Conservation (phyloP, 192 early-diverging fungal genomes). For the Coemansia sp. region DNA sequence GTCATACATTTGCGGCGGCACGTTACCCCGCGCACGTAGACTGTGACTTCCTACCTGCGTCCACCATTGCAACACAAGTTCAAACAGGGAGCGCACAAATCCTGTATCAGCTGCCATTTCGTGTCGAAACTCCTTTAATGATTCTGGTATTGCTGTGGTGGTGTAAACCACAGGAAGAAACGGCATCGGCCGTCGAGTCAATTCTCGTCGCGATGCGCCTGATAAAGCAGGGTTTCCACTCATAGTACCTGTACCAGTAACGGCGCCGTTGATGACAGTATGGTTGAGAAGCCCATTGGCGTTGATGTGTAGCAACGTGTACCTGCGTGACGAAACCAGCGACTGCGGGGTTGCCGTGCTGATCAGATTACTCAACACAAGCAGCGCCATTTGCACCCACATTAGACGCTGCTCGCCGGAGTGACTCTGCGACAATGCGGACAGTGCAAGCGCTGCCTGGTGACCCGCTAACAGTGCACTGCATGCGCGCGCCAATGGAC, state of each 20-base stretch:
- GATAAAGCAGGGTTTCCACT: not conserved
- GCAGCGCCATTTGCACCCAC: constrained; percentile 47
- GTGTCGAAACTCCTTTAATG: constrained; percentile 27
- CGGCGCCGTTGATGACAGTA: constrained; percentile 3
- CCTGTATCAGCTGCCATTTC: constrained; percentile 15
- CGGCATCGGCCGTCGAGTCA: constrained; percentile 32
- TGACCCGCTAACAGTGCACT: constrained; percentile 30
- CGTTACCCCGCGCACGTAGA: constrained; percentile 12
- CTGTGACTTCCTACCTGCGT: constrained; percentile 16
- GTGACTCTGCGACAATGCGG: constrained; percentile 12
- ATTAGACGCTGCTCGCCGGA: constrained; percentile 30
- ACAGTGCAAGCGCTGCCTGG: constrained; percentile 19
- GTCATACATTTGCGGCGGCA: constrained; percentile 17
- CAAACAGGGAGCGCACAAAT: constrained; percentile 45
- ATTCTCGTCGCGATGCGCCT: constrained; percentile 14
- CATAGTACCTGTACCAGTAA: not conserved
- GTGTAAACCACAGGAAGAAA: constrained; percentile 30
- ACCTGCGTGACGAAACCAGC: constrained; percentile 25
- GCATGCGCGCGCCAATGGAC: constrained; percentile 32
- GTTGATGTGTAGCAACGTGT: constrained; percentile 31
- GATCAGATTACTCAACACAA: constrained; percentile 44
- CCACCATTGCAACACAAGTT: constrained; percentile 42
- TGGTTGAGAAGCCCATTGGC: constrained; percentile 10
- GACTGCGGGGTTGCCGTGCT: constrained; percentile 30
- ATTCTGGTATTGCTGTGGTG: constrained; percentile 21